These are phyloP conservation scores for Silybum marianum DNA, from an alignment of 129 eudicot genomes.

Conservation along the genomic window DNA sequence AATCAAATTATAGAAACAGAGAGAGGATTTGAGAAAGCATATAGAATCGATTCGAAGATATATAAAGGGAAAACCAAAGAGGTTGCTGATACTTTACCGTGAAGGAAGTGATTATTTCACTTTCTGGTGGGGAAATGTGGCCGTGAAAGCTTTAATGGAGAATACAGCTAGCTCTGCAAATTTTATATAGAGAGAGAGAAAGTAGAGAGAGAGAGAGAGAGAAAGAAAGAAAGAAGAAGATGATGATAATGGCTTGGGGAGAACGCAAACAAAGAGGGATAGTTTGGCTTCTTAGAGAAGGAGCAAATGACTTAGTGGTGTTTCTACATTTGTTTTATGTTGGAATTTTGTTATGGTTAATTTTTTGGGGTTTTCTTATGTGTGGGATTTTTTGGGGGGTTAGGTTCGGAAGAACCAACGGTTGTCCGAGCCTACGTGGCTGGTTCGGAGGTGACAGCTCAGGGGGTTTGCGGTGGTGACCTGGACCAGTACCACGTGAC, in stretches of 20 bases:
- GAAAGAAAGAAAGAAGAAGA: constrained; percentile 13
- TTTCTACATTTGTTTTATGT: neutral
- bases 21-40: constrained; percentile 14
- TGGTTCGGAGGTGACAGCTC: constrained; percentile 44
- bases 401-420: constrained; percentile 57
- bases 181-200: constrained; percentile 20
- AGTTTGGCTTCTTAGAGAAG: constrained; percentile 38
- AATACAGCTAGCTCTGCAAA: constrained; percentile 28
- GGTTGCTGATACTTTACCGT: constrained; percentile 36
- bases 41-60: constrained; percentile 1
- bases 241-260: constrained; percentile 43
- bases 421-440: constrained; percentile 79
- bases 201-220: neutral
- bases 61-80: neutral
- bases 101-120: constrained; percentile 37
- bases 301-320: neutral
- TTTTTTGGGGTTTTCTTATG: constrained; percentile 15
- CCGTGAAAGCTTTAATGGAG: constrained; percentile 65
- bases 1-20: neutral
- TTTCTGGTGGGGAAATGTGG: constrained; percentile 42
- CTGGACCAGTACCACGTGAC: constrained; percentile 35
- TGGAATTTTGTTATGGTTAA: neutral
- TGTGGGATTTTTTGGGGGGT: constrained; percentile 14
- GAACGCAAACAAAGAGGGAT: constrained; percentile 41
- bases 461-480: constrained; percentile 25